phyloP scores from a whole-genome alignment of 768 basidiomycete genomes.

The Leccinum variicolor region DNA sequence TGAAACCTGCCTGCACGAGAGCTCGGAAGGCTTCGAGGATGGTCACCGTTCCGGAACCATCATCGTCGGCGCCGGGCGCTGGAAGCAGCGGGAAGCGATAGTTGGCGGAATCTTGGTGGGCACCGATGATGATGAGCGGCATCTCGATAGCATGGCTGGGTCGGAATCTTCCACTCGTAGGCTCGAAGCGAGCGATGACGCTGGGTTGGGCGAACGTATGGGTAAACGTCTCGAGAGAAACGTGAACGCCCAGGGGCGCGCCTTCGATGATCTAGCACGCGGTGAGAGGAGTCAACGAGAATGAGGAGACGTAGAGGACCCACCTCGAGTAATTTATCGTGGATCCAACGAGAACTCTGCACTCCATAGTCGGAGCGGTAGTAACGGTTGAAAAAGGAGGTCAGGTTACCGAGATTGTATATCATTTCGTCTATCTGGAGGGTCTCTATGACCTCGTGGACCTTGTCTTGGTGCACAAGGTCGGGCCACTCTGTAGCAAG shows the following conservation, averaged over 20 bases:
- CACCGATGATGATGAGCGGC: constrained; percentile 38
- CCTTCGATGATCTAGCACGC: constrained; percentile 6
- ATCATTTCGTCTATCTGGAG: constrained; percentile 31
- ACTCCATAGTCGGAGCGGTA: constrained; percentile 33
- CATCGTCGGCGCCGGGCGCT: constrained; percentile 50
- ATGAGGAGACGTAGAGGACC: neutral
- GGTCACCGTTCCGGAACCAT: constrained; percentile 66
- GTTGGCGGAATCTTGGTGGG: constrained; percentile 45
- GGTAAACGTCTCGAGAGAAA: constrained; percentile 22
- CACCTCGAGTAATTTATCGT: constrained; percentile 20
- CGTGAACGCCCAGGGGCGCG: constrained; percentile 11
- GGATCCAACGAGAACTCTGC: constrained; percentile 39
- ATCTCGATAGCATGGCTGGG: constrained; percentile 8
- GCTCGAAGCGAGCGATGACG: constrained; percentile 27
- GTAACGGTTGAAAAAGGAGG: constrained; percentile 36
- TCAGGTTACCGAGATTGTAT: constrained; percentile 32
- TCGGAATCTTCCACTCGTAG: constrained; percentile 4
- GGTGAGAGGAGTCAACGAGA: neutral
- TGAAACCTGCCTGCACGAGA: constrained; percentile 65
- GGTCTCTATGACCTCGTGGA: constrained; percentile 1
- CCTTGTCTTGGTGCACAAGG: constrained; percentile 11
- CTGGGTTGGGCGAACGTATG: constrained; percentile 22
- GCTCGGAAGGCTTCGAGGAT: constrained; percentile 76
- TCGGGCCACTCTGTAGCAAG: constrained; percentile 14
- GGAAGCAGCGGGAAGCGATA: constrained; percentile 36